phyloP scores from a whole-genome alignment of 2,329 filamentous ascomycete genomes.

The Setomelanomma holmii region DNA sequence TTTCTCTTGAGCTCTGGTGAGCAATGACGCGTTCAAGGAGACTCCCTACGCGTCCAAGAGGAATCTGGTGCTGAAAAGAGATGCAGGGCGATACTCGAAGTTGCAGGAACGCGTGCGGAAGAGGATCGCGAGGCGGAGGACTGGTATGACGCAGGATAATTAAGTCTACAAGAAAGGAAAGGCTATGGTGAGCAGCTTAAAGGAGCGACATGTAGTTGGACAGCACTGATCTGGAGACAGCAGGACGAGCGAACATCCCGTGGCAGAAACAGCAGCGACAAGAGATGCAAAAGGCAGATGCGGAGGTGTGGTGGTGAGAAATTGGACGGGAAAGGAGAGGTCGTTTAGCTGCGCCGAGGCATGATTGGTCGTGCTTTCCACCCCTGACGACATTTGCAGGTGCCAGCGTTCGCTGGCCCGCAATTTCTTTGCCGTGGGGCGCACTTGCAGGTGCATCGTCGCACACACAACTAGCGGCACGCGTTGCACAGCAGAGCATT shows the following conservation, averaged over 20 bases:
- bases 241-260: constrained; percentile 44
- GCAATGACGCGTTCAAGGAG: constrained; percentile 32
- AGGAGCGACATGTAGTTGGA: constrained; percentile 48
- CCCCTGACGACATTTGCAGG: too few species aligned
- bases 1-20: constrained; percentile 14
- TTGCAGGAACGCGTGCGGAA: constrained; percentile 16
- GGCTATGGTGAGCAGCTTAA: constrained; percentile 36
- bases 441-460: constrained; percentile 3
- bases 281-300: constrained; percentile 28
- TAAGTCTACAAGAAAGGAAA: constrained; percentile 48
- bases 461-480: constrained; percentile 1
- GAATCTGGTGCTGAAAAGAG: constrained; percentile 11
- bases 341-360: constrained; percentile 7
- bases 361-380: constrained; percentile 31
- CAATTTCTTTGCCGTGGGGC: too few species aligned
- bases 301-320: constrained; percentile 18
- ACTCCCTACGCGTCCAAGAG: constrained; percentile 27
- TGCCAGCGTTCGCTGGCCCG: too few species aligned
- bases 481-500: constrained; percentile 13
- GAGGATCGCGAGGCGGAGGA: constrained; percentile 21
- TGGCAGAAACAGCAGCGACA: constrained; percentile 34
- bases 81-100: constrained; percentile 10
- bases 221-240: constrained; percentile 34
- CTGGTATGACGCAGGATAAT: constrained; percentile 34
- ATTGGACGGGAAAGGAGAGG: constrained; percentile 5